Percentiles rank a stretch among this genome's conserved stretches.
phyloP scores from a whole-genome alignment of 2,329 filamentous ascomycete genomes.

The Gnomoniopsis sp. region DNA sequence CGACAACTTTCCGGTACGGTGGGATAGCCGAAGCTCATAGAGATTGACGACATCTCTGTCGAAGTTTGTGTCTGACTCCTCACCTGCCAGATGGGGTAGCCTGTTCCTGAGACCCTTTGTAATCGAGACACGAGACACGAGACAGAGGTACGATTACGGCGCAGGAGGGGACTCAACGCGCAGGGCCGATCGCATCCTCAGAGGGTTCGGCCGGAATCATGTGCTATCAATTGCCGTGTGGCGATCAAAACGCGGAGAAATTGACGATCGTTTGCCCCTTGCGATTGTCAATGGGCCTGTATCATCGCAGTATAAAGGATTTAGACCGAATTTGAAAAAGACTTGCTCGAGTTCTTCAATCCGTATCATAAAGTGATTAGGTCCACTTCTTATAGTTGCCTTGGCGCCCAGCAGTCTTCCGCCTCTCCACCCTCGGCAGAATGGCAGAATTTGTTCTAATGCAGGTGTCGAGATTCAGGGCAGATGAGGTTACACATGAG shows the following conservation, averaged over 20 bases:
- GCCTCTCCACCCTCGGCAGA: too few relatives aligned
- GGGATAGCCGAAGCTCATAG: neutral
- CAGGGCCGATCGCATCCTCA: neutral
- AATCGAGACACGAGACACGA: neutral
- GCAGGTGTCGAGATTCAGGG: constrained; percentile 12
- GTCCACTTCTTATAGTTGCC: too few relatives aligned
- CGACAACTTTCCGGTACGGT: neutral
- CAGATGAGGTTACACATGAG: constrained; percentile 17
- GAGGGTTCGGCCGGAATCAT: neutral
- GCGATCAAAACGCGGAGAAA: constrained; percentile 13
- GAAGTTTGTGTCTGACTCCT: neutral
- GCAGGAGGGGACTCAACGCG: neutral
- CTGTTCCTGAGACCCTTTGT: neutral
- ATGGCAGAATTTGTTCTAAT: constrained; percentile 5
- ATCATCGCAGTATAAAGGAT: neutral
- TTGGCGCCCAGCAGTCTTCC: neutral
- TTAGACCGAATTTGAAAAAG: neutral
- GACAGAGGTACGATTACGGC: neutral
- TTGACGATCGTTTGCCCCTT: neutral
- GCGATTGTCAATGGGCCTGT: neutral
- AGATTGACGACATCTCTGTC: neutral
- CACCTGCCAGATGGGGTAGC: neutral
- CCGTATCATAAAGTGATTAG: too few relatives aligned
- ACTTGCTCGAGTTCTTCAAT: neutral
- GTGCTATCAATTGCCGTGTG: constrained; percentile 11